These are phyloP conservation scores for Penicillium lagena DNA, from an alignment of 495 filamentous ascomycete species.

Conservation along the genomic window DNA sequence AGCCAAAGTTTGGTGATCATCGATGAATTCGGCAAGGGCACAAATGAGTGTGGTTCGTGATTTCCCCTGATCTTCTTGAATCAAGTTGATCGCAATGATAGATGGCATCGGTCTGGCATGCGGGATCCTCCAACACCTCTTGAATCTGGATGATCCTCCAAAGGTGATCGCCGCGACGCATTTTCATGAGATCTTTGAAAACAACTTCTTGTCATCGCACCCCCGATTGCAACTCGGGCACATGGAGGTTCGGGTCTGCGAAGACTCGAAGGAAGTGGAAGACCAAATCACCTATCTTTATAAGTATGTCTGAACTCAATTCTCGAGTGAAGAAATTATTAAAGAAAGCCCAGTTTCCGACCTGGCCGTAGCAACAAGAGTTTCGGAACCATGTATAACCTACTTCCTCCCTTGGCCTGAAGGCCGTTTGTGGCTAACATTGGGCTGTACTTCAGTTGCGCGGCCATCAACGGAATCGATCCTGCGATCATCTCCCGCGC, in stretches of 20 bases:
- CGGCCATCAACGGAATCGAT: slow-evolving; percentile 76
- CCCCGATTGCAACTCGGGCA: slow-evolving; percentile 64
- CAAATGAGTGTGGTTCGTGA: slow-evolving; percentile 53
- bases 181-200: slow-evolving; percentile 90
- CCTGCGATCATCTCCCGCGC: slow-evolving; percentile 67
- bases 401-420: background rate
- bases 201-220: slow-evolving; percentile 53
- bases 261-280: slow-evolving; percentile 47
- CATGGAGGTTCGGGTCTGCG: slow-evolving; percentile 79
- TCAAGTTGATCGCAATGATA: slow-evolving; percentile 5
- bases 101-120: slow-evolving; percentile 85
- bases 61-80: too few relatives aligned
- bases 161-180: slow-evolving; percentile 88
- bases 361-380: slow-evolving; percentile 71
- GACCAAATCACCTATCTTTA: slow-evolving; percentile 88
- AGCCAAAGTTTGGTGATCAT: slow-evolving; percentile 73
- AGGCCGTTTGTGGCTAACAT: background rate
- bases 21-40: slow-evolving; percentile 97
- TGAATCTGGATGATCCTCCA: slow-evolving; percentile 54
- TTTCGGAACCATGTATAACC: slow-evolving; percentile 64
- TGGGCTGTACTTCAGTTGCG: slow-evolving; percentile 46
- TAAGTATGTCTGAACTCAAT: slow-evolving; percentile 40
- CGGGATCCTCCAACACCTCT: slow-evolving; percentile 72
- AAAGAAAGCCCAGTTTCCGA: slow-evolving; percentile 35
- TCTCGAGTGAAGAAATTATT: background rate